Conservation (phyloP, 257 asterid genomes). For the Lithospermum erythrorhizon region DNA sequence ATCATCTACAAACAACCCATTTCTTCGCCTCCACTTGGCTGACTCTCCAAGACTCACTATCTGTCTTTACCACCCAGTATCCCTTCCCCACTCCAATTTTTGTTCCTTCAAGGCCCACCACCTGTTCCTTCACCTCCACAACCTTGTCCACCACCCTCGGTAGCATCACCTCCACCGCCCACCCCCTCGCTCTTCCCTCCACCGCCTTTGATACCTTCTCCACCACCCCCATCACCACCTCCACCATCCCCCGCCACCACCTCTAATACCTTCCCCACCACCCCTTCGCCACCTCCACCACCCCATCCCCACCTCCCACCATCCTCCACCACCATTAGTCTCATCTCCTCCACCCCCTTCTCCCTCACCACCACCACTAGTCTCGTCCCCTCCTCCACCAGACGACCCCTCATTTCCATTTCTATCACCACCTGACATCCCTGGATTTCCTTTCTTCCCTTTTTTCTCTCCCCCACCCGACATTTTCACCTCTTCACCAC, state of each 20-base stretch:
- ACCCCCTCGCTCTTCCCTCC: no score
- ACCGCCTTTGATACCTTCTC: constrained; percentile 6
- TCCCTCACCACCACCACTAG: constrained; percentile 8
- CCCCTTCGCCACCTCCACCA: constrained; percentile 4
- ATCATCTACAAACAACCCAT: constrained; percentile 29
- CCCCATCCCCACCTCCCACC: constrained; percentile 13
- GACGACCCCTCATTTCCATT: constrained; percentile 3
- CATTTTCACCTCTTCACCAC: not conserved
- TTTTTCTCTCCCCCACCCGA: constrained; percentile 9
- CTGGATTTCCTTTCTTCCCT: constrained; percentile 28
- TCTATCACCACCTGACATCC: constrained; percentile 8
- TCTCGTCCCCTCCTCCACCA: constrained; percentile 10
- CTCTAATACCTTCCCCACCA: constrained; percentile 1
- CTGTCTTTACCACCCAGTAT: constrained; percentile 23
- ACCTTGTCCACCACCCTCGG: not conserved
- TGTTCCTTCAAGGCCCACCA: not conserved
- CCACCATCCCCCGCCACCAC: constrained; percentile 9
- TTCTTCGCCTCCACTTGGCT: constrained; percentile 24
- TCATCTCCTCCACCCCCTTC: constrained; percentile 20
- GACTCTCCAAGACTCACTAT: constrained; percentile 24
- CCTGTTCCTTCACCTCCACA: not conserved
- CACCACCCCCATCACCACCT: not conserved
- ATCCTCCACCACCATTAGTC: constrained; percentile 2
- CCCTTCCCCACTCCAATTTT: constrained; percentile 16
- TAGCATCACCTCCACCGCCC: not conserved